phyloP scores from a whole-genome alignment of 2,329 filamentous ascomycete species.

The Fusarium euwallaceae region DNA sequence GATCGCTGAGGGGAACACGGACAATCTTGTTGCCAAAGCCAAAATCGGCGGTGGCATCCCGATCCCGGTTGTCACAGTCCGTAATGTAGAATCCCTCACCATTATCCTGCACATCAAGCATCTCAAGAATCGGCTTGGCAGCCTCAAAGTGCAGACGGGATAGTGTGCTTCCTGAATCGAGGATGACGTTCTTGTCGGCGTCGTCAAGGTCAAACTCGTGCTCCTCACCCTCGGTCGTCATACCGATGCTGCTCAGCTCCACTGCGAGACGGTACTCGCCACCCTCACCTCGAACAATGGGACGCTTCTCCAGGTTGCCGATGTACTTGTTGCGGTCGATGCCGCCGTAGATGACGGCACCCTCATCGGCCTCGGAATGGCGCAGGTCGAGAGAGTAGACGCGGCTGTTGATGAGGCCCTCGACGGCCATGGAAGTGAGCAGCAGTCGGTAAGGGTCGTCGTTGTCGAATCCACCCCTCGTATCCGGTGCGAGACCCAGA shows the following conservation, averaged over 20 bases:
- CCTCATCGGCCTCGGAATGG: constrained; percentile 56
- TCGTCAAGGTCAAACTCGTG: constrained; percentile 44
- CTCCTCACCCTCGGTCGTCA: constrained; percentile 43
- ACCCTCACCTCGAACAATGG: constrained; percentile 56
- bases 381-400: constrained; percentile 66
- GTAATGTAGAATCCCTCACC: constrained; percentile 60
- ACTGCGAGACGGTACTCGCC: constrained; percentile 56
- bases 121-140: constrained; percentile 57
- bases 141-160: constrained; percentile 59
- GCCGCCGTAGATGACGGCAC: constrained; percentile 67
- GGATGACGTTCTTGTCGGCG: constrained; percentile 57
- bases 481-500: constrained; percentile 62
- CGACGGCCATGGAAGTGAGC: constrained; percentile 61
- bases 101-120: constrained; percentile 58
- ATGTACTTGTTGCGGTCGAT: constrained; percentile 66
- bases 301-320: constrained; percentile 58
- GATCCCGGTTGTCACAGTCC: constrained; percentile 55
- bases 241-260: constrained; percentile 48
- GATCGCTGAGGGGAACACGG: constrained; percentile 60
- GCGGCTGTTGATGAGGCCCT: constrained; percentile 63
- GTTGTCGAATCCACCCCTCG: constrained; percentile 54
- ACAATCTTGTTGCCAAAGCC: constrained; percentile 59
- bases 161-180: constrained; percentile 68
- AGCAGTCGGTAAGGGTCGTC: constrained; percentile 65
- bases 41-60: constrained; percentile 61